Evolutionary conservation across 1,284 basidiomycete species (phyloP), one percentile per base, ranked within the genome.

Genomic region (Neonothopanus nambi): DNA sequence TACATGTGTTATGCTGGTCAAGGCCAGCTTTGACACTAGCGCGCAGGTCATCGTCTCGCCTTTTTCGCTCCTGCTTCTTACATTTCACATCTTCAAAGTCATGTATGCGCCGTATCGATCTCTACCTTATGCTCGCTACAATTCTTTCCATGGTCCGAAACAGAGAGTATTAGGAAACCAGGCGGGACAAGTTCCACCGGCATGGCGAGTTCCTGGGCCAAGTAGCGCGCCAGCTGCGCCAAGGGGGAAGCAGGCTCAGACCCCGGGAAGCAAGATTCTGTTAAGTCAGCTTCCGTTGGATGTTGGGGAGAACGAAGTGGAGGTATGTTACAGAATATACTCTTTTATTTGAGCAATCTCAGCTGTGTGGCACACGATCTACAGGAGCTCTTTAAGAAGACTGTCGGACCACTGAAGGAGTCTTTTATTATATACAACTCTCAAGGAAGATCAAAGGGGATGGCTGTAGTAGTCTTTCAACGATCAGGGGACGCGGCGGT

Each of bases 311-410:
- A 72, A 73, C 38, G 87, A 91, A 59, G 76, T 90, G 30, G 80
- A 87, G 74, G 87, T 85, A 63, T 66, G 78, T 68, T n/a, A 21
- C 33, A 13, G 28, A 45, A n/a, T 47, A 18, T 41, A 11, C 33
- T 18, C 18, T 8, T 35, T n/a, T 15, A n/a, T 17, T 15, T 52
- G 6, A 35, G 26, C 21, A 54, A 28, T 18, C 26, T 39, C 3
- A 38, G 36, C 12, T 26, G 54, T 37, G 24, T 30, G 51, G 49
- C 33, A 12, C n/a, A 28, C 26, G 17, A 26, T 28, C 3, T 54
- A 42, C 60, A 90, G 88, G 82, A 86, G 36, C 70, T 90, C 47
- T 89, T 90, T 67, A 77, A 72, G 55, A 88, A 85, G 67, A 90
- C 88, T 0, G 77, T 91, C 28, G 88, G 88, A 1, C 85, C 87